Conservation (phyloP, 2,329 filamentous ascomycete genomes). For the Karstenula rhodostoma region DNA sequence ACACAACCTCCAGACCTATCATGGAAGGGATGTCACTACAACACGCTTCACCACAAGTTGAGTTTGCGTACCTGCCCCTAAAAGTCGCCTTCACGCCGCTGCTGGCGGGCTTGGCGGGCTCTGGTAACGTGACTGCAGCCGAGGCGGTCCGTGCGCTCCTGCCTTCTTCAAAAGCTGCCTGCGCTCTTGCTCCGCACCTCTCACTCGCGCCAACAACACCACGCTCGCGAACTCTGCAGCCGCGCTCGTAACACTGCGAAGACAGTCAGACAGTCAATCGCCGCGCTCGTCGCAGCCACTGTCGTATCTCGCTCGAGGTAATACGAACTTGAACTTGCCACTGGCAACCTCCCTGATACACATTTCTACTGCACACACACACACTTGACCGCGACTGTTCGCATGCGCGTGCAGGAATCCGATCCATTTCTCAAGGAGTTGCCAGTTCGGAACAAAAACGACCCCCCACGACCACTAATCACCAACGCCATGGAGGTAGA, state of each 20-base stretch:
- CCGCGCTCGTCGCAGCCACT: slow-evolving; percentile 9
- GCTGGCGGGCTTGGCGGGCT: not conserved
- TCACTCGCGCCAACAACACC: slow-evolving; percentile 10
- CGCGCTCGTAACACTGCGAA: not conserved
- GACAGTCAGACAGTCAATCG: slow-evolving; percentile 1
- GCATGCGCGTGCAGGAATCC: not conserved
- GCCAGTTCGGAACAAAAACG: not conserved
- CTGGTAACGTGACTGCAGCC: not conserved
- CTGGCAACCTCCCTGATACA: not conserved
- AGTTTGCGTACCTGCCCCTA: not conserved
- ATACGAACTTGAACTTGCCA: not conserved
- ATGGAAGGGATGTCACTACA: not conserved
- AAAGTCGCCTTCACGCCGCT: not conserved
- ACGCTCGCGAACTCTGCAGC: slow-evolving; percentile 7
- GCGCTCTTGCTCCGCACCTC: slow-evolving; percentile 14
- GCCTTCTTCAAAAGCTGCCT: slow-evolving; percentile 12
- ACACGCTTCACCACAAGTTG: not conserved
- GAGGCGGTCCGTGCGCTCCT: slow-evolving; percentile 3
- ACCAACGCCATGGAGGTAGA: slow-evolving; percentile 75
- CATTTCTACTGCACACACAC: not conserved
- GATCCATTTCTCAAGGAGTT: not conserved
- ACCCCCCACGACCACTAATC: not conserved
- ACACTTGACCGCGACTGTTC: not conserved
- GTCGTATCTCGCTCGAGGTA: not conserved
- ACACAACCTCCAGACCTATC: not conserved